Base-by-base conservation (phyloP, 2,329 filamentous ascomycete species). In the Trichoderma sp. region DNA sequence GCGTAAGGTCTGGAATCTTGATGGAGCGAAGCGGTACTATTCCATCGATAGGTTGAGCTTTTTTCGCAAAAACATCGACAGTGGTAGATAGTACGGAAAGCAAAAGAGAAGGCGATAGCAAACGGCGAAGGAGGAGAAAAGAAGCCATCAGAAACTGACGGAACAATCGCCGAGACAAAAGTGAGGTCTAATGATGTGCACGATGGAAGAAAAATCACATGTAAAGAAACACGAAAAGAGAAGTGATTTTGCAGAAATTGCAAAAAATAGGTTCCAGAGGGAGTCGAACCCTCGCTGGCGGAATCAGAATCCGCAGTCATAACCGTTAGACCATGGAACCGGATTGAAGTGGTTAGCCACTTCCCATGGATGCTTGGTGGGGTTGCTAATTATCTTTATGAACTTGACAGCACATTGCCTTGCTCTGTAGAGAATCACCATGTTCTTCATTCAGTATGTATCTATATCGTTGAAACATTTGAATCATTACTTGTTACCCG, bases 281-380 rank as follows among this genome's bases (percentile, higher is more conserved):
- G 65, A 67, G 62, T 67, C 65, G 65, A 67, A 67, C 65, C 65
- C 65, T 67, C 65, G 65, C 65, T 67, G 65, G 61, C 65, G 65
- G 65, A 67, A 67, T 67, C 65, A 67, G 65, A 67, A 67, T 67
- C 65, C 65, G 65, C 61, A 67, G 65, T 67, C 65, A 67, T 67
- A 50, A 67, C 65, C 65, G 62, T 67, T 67, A 67, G 65, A 67
- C 65, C 65, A 67, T 64, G 55, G 61, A 67, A 67, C 65, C 65
- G 19, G 17, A 6, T 63, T 64, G 61, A 66, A 51, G 54, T 41
- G 34, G 54, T 66, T 19, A 39, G 14, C 58, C 51, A 44, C 64
- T 55, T 66, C 54, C 57, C 63, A 61, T 63, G 58, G 45, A 39
- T 60, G 54, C 17, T n/a, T 5, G 17, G 45, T 19, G 7, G 14